A percentile compares a stretch with the other conserved stretches of the same genome.
These are phyloP conservation scores for Trypanosoma theileri DNA, from an alignment of 208 protist species.

Conservation along the genomic window DNA sequence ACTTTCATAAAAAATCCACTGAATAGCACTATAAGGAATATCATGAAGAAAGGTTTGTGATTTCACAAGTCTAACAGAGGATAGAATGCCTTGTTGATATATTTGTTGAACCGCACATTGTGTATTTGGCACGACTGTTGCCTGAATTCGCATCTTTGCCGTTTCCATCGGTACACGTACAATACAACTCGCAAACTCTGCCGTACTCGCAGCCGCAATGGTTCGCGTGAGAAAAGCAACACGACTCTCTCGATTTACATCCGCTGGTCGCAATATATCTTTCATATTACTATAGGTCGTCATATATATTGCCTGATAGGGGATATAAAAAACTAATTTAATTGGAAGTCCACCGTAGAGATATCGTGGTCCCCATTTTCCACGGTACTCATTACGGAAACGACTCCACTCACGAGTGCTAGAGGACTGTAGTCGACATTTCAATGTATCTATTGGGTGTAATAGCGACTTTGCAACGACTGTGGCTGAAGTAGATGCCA, in stretches of 20 bases:
- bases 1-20: slow-evolving; percentile 79
- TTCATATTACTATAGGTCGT: slow-evolving; percentile 54
- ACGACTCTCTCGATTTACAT: slow-evolving; percentile 7
- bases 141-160: slow-evolving; percentile 82
- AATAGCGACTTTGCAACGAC: slow-evolving; percentile 69
- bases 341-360: slow-evolving; percentile 74
- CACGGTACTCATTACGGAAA: slow-evolving; percentile 46
- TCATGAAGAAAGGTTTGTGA: slow-evolving; percentile 81
- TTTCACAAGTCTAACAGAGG: slow-evolving; percentile 44
- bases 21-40: slow-evolving; percentile 75
- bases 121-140: slow-evolving; percentile 44
- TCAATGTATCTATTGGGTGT: slow-evolving; percentile 83
- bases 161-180: slow-evolving; percentile 86
- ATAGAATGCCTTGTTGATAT: slow-evolving; percentile 36
- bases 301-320: slow-evolving; percentile 79
- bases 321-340: slow-evolving; percentile 74
- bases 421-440: slow-evolving; percentile 70
- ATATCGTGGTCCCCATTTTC: slow-evolving; percentile 57
- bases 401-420: slow-evolving; percentile 18
- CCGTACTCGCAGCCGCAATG: slow-evolving; percentile 40
- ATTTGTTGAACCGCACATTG: slow-evolving; percentile 49
- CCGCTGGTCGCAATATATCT: slow-evolving; percentile 3
- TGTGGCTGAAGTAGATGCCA: slow-evolving; percentile 52
- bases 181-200: slow-evolving; percentile 57
- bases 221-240: slow-evolving; percentile 37